A percentile compares a stretch with the other conserved stretches of the same genome.
phyloP scores from a whole-genome alignment of 768 basidiomycete species.

The Leccinum truebloodii region DNA sequence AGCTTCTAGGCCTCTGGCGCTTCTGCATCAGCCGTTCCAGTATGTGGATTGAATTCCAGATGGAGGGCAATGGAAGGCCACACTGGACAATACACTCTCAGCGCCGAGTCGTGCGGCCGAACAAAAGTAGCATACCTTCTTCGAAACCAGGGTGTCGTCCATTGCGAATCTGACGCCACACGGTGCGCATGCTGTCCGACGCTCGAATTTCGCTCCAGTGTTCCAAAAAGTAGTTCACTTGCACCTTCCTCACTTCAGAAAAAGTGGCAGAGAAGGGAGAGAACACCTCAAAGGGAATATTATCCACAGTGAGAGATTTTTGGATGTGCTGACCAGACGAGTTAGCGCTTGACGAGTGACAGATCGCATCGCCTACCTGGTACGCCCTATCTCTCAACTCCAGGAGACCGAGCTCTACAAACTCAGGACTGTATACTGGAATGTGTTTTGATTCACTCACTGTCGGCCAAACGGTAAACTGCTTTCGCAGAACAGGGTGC shows the following conservation, averaged over 20 bases:
- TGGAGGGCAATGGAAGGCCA: constrained; percentile 69
- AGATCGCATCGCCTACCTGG: constrained; percentile 30
- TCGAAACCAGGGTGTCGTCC: constrained; percentile 88
- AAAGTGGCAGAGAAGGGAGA: constrained; percentile 83
- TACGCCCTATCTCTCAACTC: constrained; percentile 77
- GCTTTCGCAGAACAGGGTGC: constrained; percentile 84
- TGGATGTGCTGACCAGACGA: constrained; percentile 60
- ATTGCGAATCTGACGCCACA: constrained; percentile 83
- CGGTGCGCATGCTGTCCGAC: constrained; percentile 80
- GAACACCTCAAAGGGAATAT: constrained; percentile 85
- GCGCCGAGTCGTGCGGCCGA: neutral
- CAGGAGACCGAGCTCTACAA: constrained; percentile 64
- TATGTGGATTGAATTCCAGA: constrained; percentile 56
- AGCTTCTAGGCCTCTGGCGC: constrained; percentile 16
- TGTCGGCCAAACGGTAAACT: constrained; percentile 79
- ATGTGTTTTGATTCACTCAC: constrained; percentile 43
- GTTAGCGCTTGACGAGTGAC: constrained; percentile 4
- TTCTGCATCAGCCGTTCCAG: constrained; percentile 27
- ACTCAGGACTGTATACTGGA: neutral
- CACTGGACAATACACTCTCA: constrained; percentile 39
- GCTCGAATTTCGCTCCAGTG: constrained; percentile 82
- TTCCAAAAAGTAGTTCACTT: constrained; percentile 76
- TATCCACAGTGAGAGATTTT: constrained; percentile 72
- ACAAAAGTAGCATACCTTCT: constrained; percentile 53
- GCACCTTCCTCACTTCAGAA: constrained; percentile 78